Evolutionary conservation across 2,329 filamentous ascomycete genomes (phyloP).

Genomic region (Triangularia setosa): DNA sequence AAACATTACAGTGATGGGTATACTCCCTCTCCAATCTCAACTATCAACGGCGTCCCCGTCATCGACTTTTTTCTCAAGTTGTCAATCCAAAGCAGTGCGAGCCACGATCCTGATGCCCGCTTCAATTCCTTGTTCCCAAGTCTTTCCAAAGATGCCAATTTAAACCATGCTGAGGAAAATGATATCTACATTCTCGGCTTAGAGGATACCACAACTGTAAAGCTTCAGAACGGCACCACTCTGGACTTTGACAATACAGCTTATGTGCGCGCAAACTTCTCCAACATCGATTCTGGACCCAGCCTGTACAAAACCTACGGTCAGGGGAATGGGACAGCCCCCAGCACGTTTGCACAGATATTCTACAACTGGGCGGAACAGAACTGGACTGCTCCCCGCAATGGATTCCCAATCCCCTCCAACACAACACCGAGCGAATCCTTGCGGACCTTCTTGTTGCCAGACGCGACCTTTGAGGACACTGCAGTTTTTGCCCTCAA

Average conservation of each 20-base stretch:
- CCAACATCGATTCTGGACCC: conserved; percentile 10
- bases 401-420: conserved; percentile 10
- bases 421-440: neutral
- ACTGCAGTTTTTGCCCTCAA: conserved; percentile 12
- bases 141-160: conserved; percentile 1
- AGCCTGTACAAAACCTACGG: conserved; percentile 12
- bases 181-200: neutral
- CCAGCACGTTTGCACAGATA: neutral
- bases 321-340: neutral
- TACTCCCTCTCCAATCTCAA: conserved; percentile 15
- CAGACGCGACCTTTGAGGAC: neutral
- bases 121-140: conserved; percentile 18
- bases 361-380: neutral
- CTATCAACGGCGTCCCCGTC: conserved; percentile 15
- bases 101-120: conserved; percentile 21
- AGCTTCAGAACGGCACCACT: conserved; percentile 14
- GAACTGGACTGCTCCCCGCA: conserved; percentile 6
- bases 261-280: conserved; percentile 15
- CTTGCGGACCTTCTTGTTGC: conserved; percentile 1
- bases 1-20: conserved; percentile 9
- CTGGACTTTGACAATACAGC: conserved; percentile 11
- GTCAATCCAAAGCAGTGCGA: neutral
- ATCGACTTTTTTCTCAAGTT: conserved; percentile 9
- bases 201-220: conserved; percentile 12
- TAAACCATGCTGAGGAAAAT: neutral